phyloP scores from a whole-genome alignment of 2,329 filamentous ascomycete genomes.

The Pseudonectria foliicola region DNA sequence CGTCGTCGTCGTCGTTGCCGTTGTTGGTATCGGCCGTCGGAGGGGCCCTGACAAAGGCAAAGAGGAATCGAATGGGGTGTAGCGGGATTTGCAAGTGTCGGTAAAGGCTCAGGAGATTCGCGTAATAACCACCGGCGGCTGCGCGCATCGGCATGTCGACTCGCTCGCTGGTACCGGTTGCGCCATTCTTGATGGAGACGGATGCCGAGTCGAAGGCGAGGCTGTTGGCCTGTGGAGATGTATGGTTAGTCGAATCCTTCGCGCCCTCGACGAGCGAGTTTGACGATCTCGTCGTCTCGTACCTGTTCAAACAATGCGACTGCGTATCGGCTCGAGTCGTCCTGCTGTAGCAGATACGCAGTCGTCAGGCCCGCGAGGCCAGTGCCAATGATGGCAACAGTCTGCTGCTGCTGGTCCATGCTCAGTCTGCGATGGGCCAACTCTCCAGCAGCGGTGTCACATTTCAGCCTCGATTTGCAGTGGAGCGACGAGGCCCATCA shows the following conservation, averaged over 20 bases:
- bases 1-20: slow-evolving; percentile 5
- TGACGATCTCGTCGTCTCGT: slow-evolving; percentile 1
- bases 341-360: slow-evolving; percentile 27
- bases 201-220: slow-evolving; percentile 34
- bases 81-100: slow-evolving; percentile 44
- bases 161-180: slow-evolving; percentile 24
- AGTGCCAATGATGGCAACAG: slow-evolving; percentile 29
- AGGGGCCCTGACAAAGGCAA: slow-evolving; percentile 37
- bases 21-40: slow-evolving; percentile 1
- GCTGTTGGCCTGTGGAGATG: slow-evolving; percentile 19
- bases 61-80: slow-evolving; percentile 44
- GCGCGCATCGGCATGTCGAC: slow-evolving; percentile 35
- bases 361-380: slow-evolving; percentile 32
- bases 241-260: no score
- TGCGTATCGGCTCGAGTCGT: slow-evolving; percentile 21
- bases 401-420: slow-evolving; percentile 1
- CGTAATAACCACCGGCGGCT: slow-evolving; percentile 40
- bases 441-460: no score
- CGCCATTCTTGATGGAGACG: slow-evolving; percentile 26
- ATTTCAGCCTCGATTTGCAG: no score
- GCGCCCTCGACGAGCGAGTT: no score
- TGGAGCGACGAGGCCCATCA: no score
- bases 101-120: slow-evolving; percentile 50
- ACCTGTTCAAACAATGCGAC: slow-evolving; percentile 34
- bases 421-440: no score